Base-by-base conservation (phyloP, 805 yeast species). In the Yarrowia bubula region DNA sequence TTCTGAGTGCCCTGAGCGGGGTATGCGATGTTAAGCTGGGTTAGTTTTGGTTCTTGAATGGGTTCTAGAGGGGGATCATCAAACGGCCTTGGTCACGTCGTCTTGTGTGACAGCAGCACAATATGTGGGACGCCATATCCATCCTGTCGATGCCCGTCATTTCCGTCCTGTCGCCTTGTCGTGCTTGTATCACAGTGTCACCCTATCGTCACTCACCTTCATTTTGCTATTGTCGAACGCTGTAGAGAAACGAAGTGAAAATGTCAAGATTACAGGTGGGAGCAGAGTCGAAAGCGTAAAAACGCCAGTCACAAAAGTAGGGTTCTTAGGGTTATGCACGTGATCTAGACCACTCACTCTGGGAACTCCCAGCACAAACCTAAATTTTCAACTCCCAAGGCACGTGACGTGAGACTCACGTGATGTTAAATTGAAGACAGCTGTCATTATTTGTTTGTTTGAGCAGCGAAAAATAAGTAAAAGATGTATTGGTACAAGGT, bases 1-100 rank as follows among this genome's bases (percentile, higher is more conserved):
- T 95, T 95, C 84, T 95, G 98, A 77, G 99, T 89, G 88, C 99
- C 99, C 90, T 95, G 96, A 82, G 97, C 93, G 85, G 99, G 99
- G 88, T 89, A 95, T 80, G 99, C 90, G 84, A 95, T 93, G 89
- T 95, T 95, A 83, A 95, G 92, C 98, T 92, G 58, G 5, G 42
- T 44, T 58, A 41, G 55, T 39, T 7, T 53, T 15, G n/a, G 32
- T 18, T 44, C 32, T 14, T 44, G 38, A 11, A 35, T 22, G 28
- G 28, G 28, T 22, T 22, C 38, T 35, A 10, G 13, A 35, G 38
- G 38, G 38, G 38, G 38, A 35, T 35, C 38, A 22, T 22, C 28
- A 22, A 22, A 35, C 8, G 38, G 38, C 38, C 38, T 35, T 35
- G 38, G 38, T 11, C 38, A 10, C 38, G 38, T 35, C 38, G 10